These are phyloP conservation scores for Psilocybe cubensis DNA, from an alignment of 768 basidiomycete species.

Conservation along the genomic window DNA sequence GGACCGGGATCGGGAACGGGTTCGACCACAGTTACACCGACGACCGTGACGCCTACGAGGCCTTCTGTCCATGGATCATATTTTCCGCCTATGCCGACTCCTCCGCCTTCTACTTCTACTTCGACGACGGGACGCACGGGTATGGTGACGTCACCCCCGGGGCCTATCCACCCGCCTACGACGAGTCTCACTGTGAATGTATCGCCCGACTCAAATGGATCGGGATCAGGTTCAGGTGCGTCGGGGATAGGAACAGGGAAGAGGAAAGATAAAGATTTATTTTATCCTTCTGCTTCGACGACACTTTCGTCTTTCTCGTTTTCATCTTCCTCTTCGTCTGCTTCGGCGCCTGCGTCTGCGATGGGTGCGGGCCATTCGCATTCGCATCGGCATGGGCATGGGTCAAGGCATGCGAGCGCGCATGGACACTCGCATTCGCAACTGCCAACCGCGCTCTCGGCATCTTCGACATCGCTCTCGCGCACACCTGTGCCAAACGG, in stretches of 20 bases:
- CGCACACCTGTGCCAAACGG: background rate
- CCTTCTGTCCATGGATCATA: background rate
- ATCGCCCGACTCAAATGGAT: too few relatives aligned
- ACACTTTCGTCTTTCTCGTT: constrained; percentile 19
- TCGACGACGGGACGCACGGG: constrained; percentile 11
- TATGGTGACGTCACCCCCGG: background rate
- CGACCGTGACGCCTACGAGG: background rate
- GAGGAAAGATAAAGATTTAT: constrained; percentile 41
- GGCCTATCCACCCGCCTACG: too few relatives aligned
- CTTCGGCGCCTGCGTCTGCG: too few relatives aligned
- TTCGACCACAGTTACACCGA: background rate
- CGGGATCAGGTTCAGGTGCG: too few relatives aligned
- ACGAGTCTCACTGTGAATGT: too few relatives aligned
- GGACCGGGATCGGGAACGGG: background rate
- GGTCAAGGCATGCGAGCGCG: too few relatives aligned
- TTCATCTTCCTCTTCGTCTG: background rate
- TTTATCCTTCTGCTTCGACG: constrained; percentile 65
- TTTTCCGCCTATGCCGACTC: background rate
- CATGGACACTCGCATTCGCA: too few relatives aligned
- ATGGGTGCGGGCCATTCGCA: too few relatives aligned
- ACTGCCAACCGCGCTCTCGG: too few relatives aligned
- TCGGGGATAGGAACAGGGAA: too few relatives aligned
- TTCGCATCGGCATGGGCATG: too few relatives aligned
- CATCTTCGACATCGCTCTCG: background rate
- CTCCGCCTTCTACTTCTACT: constrained; percentile 1